A percentile compares a stretch with the other conserved stretches of the same genome.
phyloP scores from a whole-genome alignment of 1,284 basidiomycete genomes.

The Psilocybe mexicana region DNA sequence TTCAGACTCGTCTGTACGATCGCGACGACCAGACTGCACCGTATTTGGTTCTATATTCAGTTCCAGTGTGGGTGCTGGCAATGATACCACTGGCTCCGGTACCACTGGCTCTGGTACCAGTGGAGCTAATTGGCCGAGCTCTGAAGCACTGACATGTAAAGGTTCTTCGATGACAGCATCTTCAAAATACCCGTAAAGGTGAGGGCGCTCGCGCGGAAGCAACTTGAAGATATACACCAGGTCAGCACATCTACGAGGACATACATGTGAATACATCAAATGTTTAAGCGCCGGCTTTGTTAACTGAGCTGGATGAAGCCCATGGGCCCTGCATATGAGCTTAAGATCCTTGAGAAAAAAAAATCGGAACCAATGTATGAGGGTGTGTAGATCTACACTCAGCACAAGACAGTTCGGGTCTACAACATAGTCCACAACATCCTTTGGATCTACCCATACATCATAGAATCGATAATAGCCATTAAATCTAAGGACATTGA shows the following conservation, averaged over 20 bases:
- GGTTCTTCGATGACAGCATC: no score
- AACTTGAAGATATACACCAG: slow-evolving; percentile 3
- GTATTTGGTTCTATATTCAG: no score
- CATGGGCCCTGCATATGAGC: not conserved
- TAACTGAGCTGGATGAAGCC: not conserved
- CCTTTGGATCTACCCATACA: not conserved
- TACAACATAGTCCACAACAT: not conserved
- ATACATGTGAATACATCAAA: not conserved
- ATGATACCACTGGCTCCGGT: no score
- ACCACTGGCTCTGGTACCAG: no score
- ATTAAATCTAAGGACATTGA: not conserved
- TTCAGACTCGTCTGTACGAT: no score
- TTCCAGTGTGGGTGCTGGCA: no score
- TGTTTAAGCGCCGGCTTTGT: not conserved
- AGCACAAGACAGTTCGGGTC: not conserved
- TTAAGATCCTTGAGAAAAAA: not conserved
- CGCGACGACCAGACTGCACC: no score
- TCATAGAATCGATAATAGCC: not conserved
- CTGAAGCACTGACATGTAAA: no score
- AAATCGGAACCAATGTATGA: not conserved
- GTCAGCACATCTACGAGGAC: not conserved
- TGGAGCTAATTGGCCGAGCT: no score
- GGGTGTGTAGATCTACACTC: not conserved
- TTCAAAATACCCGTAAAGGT: no score
- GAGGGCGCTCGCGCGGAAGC: not conserved